Evolutionary conservation across 139 green algal genomes (phyloP), one percentile per base, ranked within the genome.

Genomic region (Desmodesmus armatus): DNA sequence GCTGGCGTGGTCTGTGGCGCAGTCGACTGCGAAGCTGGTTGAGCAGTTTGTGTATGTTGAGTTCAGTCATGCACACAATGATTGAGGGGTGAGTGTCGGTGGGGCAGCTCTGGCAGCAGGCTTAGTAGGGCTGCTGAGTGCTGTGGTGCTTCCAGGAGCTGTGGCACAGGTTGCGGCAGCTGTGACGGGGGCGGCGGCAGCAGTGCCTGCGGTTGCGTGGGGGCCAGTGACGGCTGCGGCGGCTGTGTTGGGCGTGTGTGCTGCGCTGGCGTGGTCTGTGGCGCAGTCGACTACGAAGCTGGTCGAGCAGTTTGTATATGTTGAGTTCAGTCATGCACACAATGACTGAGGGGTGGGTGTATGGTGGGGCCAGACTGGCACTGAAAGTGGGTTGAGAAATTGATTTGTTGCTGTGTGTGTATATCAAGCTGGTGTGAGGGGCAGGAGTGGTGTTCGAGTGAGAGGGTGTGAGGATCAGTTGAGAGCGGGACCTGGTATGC

Each of bases 41-140:
- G 27, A 79, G 5, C 71, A 79, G 71, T 79, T 79, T 62, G 43
- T 62, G 27, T 65, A 79, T 79, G 71, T 79, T 7, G 71, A 79
- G 9, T 79, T 43, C 71, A 79, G 29, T 29, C 71, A 79, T 43
- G 43, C 43, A 29, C 43, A 79, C 29, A 79, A 79, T 29, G 43
- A 79, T 17, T 79, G 43, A 79, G 11, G 25, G 47, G 47, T n/a
- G n/a, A n/a, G n/a, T n/a, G n/a, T n/a, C n/a, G 73, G 31, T 35
- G 73, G 47, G 19, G 73, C 49, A 25, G 73, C 47, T 17, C 55
- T 80, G 31, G 47, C 17, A 44, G 73, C 73, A 9, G 47, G 29
- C 11, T 47, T 40, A 15, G 53, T 80, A 27, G 49, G 73, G 2
- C 35, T 60, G 73, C 19, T 80, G 4, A 49, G 31, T 25, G 73